Evolutionary conservation across 257 asterid species (phyloP), one percentile per base, ranked within the genome.

Genomic region (Dorcoceras hygrometricum): DNA sequence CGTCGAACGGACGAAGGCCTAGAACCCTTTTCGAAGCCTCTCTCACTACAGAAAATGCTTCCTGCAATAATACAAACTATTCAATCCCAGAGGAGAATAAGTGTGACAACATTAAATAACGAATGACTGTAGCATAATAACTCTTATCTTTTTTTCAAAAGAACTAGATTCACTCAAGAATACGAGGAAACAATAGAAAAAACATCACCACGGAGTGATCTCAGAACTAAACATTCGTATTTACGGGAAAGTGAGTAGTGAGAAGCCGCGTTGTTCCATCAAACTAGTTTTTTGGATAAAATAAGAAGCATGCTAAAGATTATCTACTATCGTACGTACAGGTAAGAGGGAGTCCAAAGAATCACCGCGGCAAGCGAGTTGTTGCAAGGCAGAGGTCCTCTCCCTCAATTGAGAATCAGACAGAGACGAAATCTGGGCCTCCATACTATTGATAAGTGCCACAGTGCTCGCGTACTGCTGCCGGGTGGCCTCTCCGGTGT

Each of bases 1-100:
- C 97, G 74, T 93, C 97, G 66, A 93, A 93, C 11, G 99, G 99
- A 48, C 99, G 95, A 72, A 93, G 97, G 65, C 97, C 99, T 1
- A 93, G 91, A 80, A 93, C 99, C 80, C 99, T 83, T 76, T 77
- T 86, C 12, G 97, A 93, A 73, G 99, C 99, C 88, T 93, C 99
- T 73, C 97, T 84, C 43, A 93, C 99, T 11, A 93, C 76, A 25
- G 95, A 81, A 80, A 88, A 93, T 62, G 99, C 97, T 84, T 93
- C 99, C 99, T 93, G 87, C 84, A 76, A 71, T 60, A 67, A 67
- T 73, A 48, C 62, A 57, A 43, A 56, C 43, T 63, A 67, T 23
- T 23, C 14, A 63, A 55, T 25, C 12, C 12, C 57, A 24, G 62
- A 48, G 26, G 14, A 67, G 72, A 29, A n/a, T 66, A 8, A 10